Evolutionary conservation across 257 asterid species (phyloP), one percentile per base, ranked within the genome.

Genomic region (Scutellaria galericulata): DNA sequence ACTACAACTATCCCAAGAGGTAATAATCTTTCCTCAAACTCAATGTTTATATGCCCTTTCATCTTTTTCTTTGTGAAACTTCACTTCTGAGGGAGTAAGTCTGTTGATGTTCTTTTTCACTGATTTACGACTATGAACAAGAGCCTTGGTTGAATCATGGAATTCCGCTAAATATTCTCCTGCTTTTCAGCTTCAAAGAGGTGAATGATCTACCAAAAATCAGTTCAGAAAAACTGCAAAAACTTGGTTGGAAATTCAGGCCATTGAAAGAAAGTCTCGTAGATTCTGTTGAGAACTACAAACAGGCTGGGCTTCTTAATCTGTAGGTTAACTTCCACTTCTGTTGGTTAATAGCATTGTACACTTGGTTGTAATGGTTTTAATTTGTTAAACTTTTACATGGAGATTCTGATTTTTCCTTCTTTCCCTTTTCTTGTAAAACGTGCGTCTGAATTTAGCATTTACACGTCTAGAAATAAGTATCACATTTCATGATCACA

Each of bases 1-100:
- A 77, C 67, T 81, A 81, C 59, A 79, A 82, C 24, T 89, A 90
- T 70, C 98, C 98, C 37, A 83, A 87, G 77, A 78, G 95, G 98
- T 90, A 77, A 79, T 41, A 7, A 35, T 57, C 18, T 52, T 64
- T 46, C 68, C 57, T 35, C 13, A n/a, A 12, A 45, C 20, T 50
- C 8, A 0, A n/a, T 31, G 0, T 46, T 46, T 46, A 46, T 46
- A 11, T 46, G n/a, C 39, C 5, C 12, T 14, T 15, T 2, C 5
- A 12, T 12, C 22, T 48, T 58, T 15, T 7, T 52, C 35, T 7
- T 31, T 4, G 5, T 31, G 37, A 31, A 31, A 31, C 37, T 51
- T 1, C 11, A 46, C 9, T 47, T 39, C 5, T 58, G 2, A 48
- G 22, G 44, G 22, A 44, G 37, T 10, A 14, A 48, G 9, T 60